Evolutionary conservation across 1,284 basidiomycete species (phyloP).

Genomic region (Hymenochaete sp.): DNA sequence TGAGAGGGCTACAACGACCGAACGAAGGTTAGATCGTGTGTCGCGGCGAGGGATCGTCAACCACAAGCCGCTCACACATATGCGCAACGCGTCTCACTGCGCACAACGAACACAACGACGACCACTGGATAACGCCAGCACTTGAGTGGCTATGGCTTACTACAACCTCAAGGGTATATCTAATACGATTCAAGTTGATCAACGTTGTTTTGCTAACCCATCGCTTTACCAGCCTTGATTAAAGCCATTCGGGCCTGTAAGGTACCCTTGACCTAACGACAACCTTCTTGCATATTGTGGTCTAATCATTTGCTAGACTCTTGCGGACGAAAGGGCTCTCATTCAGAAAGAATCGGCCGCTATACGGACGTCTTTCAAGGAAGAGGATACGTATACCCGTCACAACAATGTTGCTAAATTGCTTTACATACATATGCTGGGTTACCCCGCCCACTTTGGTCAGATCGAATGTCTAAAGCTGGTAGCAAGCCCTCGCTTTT

Average conservation of each 20-base stretch:
- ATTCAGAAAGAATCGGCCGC: constrained; percentile 99
- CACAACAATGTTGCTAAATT: constrained; percentile 98
- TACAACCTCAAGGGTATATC: constrained; percentile 83
- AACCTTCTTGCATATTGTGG: constrained; percentile 7
- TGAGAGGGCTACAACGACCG: background rate
- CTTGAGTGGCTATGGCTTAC: constrained; percentile 53
- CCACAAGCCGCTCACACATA: background rate
- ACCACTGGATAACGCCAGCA: background rate
- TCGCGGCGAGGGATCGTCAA: background rate
- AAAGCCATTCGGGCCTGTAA: constrained; percentile 93
- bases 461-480: constrained; percentile 99
- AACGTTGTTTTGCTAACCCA: constrained; percentile 2
- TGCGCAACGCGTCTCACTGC: background rate
- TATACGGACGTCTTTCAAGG: constrained; percentile 95
- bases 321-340: constrained; percentile 95
- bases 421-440: constrained; percentile 99
- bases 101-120: constrained; percentile 1
- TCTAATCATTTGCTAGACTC: constrained; percentile 55
- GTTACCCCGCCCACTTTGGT: constrained; percentile 97
- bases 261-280: constrained; percentile 36
- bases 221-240: constrained; percentile 64
- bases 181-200: background rate
- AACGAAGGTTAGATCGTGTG: background rate
- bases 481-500: constrained; percentile 94
- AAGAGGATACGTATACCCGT: constrained; percentile 88